Conservation (phyloP, 768 basidiomycete genomes). For the Boletus rex-veris region DNA sequence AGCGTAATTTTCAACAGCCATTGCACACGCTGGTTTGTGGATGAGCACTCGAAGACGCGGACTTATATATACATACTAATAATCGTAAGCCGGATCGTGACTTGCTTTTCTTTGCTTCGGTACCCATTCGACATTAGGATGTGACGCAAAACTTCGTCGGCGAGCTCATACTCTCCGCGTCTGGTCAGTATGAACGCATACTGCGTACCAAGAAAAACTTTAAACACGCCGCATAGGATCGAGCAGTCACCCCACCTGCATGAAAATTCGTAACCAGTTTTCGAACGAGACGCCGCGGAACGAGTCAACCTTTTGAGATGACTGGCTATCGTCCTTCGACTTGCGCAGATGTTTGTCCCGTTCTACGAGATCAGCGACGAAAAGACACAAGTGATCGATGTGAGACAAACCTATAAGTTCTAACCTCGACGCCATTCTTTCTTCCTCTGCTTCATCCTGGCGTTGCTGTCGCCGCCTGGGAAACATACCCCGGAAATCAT, state of each 20-base stretch:
- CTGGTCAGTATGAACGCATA: conserved; percentile 70
- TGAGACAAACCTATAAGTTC: conserved; percentile 52
- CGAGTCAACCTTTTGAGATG: conserved; percentile 47
- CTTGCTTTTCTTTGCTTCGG: conserved; percentile 55
- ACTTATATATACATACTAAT: conserved; percentile 48
- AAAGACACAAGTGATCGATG: background rate
- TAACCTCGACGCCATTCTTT: conserved; percentile 40
- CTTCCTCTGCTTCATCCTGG: conserved; percentile 15
- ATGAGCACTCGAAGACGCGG: background rate
- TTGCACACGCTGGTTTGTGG: conserved; percentile 61
- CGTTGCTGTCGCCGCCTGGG: conserved; percentile 12
- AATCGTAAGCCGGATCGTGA: conserved; percentile 70
- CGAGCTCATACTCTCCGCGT: conserved; percentile 59
- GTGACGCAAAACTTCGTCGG: conserved; percentile 75
- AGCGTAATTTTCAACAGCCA: conserved; percentile 50
- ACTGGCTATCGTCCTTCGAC: conserved; percentile 39
- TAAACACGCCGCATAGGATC: background rate
- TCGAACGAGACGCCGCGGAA: conserved; percentile 84
- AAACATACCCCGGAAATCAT: conserved; percentile 21
- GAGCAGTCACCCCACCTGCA: conserved; percentile 57
- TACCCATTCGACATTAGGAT: conserved; percentile 73
- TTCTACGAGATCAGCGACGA: conserved; percentile 5
- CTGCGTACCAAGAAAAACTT: conserved; percentile 36
- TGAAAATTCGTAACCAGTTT: conserved; percentile 80
- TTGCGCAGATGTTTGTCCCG: conserved; percentile 44